phyloP scores from a whole-genome alignment of 75 land plant species.

The Selaginella tamariscina region DNA sequence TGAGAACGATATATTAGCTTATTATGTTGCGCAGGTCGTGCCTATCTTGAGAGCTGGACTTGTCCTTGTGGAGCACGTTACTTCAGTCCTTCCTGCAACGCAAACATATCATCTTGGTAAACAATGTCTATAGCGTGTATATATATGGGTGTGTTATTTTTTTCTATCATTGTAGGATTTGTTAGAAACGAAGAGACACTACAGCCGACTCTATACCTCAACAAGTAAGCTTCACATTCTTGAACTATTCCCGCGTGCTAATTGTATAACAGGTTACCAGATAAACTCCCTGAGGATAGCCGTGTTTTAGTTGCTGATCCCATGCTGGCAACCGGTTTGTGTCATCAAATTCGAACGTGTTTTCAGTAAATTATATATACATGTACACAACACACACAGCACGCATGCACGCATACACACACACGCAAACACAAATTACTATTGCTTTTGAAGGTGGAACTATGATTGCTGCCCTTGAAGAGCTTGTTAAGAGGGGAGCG shows the following conservation, averaged over 20 bases:
- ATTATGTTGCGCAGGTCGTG: conserved; percentile 47
- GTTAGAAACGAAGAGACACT: conserved; percentile 78
- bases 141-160: not conserved
- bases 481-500: conserved; percentile 68
- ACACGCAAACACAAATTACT: not conserved
- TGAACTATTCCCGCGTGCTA: not conserved
- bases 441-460: conserved; percentile 64
- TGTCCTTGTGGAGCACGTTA: conserved; percentile 68
- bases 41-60: conserved; percentile 98
- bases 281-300: conserved; percentile 62
- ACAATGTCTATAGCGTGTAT: not conserved
- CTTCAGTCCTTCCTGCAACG: conserved; percentile 76
- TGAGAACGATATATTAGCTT: not conserved
- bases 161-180: conserved; percentile 39
- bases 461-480: conserved; percentile 70
- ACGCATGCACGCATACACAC: not conserved
- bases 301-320: conserved; percentile 85
- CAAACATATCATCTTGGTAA: conserved; percentile 88
- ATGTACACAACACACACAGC: not conserved
- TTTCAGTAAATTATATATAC: not conserved
- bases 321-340: conserved; percentile 93
- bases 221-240: conserved; percentile 50
- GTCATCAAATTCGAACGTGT: not conserved
- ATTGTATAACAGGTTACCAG: conserved; percentile 60
- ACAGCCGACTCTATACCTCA: conserved; percentile 64